These are phyloP conservation scores for Hydnomerulius pinastri DNA, from an alignment of 768 basidiomycete species.

Conservation along the genomic window DNA sequence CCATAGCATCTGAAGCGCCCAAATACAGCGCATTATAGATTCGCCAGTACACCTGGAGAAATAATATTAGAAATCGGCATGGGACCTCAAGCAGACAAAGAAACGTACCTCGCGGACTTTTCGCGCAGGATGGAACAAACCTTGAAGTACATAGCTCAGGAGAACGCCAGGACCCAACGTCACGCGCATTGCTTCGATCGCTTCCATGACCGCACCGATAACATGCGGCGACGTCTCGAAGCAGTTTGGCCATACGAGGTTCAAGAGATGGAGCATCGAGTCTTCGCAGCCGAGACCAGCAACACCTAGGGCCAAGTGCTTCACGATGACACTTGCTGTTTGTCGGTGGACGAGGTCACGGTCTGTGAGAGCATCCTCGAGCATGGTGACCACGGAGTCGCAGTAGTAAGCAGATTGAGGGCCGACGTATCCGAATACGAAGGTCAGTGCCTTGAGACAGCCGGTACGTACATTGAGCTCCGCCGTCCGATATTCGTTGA, in stretches of 20 bases:
- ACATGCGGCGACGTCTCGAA: slow-evolving; percentile 99
- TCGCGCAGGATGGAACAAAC: slow-evolving; percentile 94
- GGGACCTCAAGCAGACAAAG: neutral
- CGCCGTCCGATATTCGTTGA: slow-evolving; percentile 97
- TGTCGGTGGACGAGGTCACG: slow-evolving; percentile 98
- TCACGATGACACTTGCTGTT: slow-evolving; percentile 97
- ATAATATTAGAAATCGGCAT: slow-evolving; percentile 1
- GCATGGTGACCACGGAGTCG: slow-evolving; percentile 96
- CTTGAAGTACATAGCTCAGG: slow-evolving; percentile 90
- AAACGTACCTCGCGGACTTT: slow-evolving; percentile 90
- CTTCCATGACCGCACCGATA: slow-evolving; percentile 97
- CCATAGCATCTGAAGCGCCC: slow-evolving; percentile 87
- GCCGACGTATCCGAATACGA: slow-evolving; percentile 99
- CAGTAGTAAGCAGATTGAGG: slow-evolving; percentile 95
- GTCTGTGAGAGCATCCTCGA: slow-evolving; percentile 97
- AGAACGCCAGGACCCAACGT: slow-evolving; percentile 93
- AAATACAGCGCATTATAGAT: slow-evolving; percentile 94
- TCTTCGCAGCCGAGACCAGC: slow-evolving; percentile 98
- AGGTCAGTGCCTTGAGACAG: slow-evolving; percentile 96
- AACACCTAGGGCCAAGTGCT: slow-evolving; percentile 95
- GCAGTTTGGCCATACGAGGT: slow-evolving; percentile 98
- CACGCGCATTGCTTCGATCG: slow-evolving; percentile 95
- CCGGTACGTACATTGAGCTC: slow-evolving; percentile 99
- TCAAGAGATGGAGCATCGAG: slow-evolving; percentile 96
- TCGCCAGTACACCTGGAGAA: slow-evolving; percentile 77